Evolutionary conservation across 805 yeast species (phyloP).

Genomic region (Ogataea ganodermae): DNA sequence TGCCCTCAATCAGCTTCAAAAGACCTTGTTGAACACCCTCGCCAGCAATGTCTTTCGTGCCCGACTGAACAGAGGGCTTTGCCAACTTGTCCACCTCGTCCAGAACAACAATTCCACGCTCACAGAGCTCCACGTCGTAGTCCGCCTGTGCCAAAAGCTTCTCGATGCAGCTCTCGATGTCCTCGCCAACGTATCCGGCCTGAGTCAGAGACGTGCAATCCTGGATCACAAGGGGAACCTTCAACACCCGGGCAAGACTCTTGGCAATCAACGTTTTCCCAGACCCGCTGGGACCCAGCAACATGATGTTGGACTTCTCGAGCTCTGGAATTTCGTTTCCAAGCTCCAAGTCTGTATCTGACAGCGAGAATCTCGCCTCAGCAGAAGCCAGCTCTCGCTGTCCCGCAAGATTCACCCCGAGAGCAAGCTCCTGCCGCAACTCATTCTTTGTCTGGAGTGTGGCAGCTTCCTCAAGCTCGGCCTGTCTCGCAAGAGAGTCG

Average conservation of each 20-base stretch:
- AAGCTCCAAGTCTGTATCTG: conserved; percentile 28
- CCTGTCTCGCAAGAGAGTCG: conserved; percentile 32
- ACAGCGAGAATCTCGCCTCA: conserved; percentile 1
- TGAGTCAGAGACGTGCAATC: conserved; percentile 66
- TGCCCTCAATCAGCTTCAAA: conserved; percentile 58
- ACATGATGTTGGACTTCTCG: conserved; percentile 56
- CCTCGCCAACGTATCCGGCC: conserved; percentile 68
- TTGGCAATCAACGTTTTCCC: conserved; percentile 61
- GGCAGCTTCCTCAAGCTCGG: conserved; percentile 10
- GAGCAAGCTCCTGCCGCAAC: conserved; percentile 9
- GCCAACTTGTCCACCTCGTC: conserved; percentile 63
- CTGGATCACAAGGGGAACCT: conserved; percentile 59
- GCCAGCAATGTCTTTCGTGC: conserved; percentile 60
- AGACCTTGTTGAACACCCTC: conserved; percentile 68
- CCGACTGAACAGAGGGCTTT: conserved; percentile 46
- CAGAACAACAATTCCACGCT: conserved; percentile 58
- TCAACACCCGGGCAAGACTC: conserved; percentile 51
- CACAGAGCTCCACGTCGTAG: conserved; percentile 52
- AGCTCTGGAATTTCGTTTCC: conserved; percentile 43
- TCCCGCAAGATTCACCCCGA: conserved; percentile 9
- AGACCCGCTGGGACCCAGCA: conserved; percentile 63
- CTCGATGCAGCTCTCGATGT: conserved; percentile 58
- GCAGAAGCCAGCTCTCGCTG: conserved; percentile 1
- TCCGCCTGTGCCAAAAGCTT: conserved; percentile 51
- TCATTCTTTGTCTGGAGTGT: conserved; percentile 7